phyloP scores from a whole-genome alignment of 225 moss, liverwort and hornwort genomes.

The Sphagnum tenellum region DNA sequence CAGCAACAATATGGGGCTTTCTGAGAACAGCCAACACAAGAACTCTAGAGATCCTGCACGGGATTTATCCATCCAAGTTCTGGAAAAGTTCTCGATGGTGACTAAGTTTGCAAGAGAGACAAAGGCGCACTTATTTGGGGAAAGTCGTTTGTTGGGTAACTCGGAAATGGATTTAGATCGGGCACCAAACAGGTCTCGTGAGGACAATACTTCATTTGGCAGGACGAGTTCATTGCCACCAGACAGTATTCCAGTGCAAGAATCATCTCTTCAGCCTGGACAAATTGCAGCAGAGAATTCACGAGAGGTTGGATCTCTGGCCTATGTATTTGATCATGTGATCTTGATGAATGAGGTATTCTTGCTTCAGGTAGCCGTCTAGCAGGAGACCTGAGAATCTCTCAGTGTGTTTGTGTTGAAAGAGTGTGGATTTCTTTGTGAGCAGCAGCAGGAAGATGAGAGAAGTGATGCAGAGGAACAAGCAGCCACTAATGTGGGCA shows the following conservation, averaged over 20 bases:
- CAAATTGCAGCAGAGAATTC: too few relatives aligned
- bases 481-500: conserved; percentile 89
- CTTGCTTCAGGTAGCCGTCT: too few relatives aligned
- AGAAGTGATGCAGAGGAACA: conserved; percentile 47
- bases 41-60: conserved; percentile 48
- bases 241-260: too few relatives aligned
- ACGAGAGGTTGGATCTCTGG: too few relatives aligned
- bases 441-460: conserved; percentile 27
- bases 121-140: conserved; percentile 80
- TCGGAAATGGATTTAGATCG: conserved; percentile 73
- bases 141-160: conserved; percentile 60
- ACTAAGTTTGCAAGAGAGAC: conserved; percentile 97
- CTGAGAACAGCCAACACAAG: conserved; percentile 22
- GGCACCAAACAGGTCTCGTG: conserved; percentile 40
- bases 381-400: too few relatives aligned
- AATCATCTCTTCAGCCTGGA: too few relatives aligned
- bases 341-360: too few relatives aligned
- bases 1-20: conserved; percentile 19
- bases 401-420: too few relatives aligned
- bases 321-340: too few relatives aligned
- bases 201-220: too few relatives aligned
- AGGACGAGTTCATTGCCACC: too few relatives aligned
- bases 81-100: conserved; percentile 96
- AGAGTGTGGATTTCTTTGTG: conserved; percentile 6
- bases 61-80: conserved; percentile 74